Conservation (phyloP, 164 flowering plant genomes). For the Dillenia suffruticosa region DNA sequence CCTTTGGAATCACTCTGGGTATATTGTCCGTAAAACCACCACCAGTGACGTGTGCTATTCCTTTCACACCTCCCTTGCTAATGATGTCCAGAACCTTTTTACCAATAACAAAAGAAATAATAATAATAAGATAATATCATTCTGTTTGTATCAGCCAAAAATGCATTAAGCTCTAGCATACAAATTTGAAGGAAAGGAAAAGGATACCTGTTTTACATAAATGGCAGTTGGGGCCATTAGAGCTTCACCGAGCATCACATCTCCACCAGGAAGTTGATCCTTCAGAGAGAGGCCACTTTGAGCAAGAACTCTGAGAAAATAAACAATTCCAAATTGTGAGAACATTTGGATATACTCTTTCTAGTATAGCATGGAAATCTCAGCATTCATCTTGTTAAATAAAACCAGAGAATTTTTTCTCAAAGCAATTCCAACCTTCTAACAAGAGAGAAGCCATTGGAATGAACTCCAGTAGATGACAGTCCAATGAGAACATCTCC, state of each 20-base stretch:
- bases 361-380: neutral
- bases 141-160: too few relatives aligned
- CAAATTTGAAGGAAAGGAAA: neutral
- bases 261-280: constrained; percentile 66
- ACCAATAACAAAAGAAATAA: neutral
- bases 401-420: neutral
- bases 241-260: constrained; percentile 67
- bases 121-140: neutral
- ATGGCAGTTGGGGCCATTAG: constrained; percentile 92
- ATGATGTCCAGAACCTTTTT: constrained; percentile 76
- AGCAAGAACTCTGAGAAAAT: constrained; percentile 56
- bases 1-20: constrained; percentile 87
- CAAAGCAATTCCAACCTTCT: constrained; percentile 59
- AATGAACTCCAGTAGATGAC: constrained; percentile 96
- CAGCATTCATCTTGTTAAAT: neutral
- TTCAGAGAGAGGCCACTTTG: constrained; percentile 70
- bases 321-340: neutral
- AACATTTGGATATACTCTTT: neutral
- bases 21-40: constrained; percentile 98
- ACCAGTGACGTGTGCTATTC: constrained; percentile 95
- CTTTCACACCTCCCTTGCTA: constrained; percentile 87
- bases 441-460: constrained; percentile 96
- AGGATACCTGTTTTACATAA: constrained; percentile 85
- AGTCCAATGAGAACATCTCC: constrained; percentile 94
- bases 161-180: neutral